Percentiles rank a stretch among this genome's conserved stretches.
These are phyloP conservation scores for Wilcoxina mikolae DNA, from an alignment of 495 filamentous ascomycete species.

Conservation along the genomic window DNA sequence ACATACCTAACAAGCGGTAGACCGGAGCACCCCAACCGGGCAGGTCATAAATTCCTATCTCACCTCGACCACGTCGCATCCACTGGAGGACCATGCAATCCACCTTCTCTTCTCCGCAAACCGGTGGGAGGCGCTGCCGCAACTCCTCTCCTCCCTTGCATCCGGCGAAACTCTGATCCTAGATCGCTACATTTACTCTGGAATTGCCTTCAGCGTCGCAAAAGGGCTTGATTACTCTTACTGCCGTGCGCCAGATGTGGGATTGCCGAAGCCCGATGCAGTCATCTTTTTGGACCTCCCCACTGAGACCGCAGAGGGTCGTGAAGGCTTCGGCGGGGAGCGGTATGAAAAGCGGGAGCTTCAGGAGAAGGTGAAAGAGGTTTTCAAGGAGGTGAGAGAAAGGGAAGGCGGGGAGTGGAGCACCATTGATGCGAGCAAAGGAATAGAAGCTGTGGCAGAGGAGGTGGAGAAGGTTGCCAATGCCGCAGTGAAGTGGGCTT, in stretches of 20 bases:
- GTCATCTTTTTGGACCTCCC: slow-evolving; percentile 76
- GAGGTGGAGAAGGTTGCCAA: slow-evolving; percentile 38
- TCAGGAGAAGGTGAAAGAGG: slow-evolving; percentile 60
- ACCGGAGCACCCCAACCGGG: slow-evolving; percentile 78
- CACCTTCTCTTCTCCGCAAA: slow-evolving; percentile 94
- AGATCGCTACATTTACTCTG: slow-evolving; percentile 88
- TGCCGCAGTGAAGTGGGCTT: slow-evolving; percentile 34
- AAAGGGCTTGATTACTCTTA: slow-evolving; percentile 75
- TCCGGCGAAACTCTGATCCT: slow-evolving; percentile 62
- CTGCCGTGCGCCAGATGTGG: slow-evolving; percentile 58
- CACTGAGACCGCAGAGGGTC: slow-evolving; percentile 50
- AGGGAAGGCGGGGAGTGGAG: slow-evolving; percentile 42
- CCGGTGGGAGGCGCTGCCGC: slow-evolving; percentile 58
- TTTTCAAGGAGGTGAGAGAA: slow-evolving; percentile 42
- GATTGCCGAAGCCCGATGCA: slow-evolving; percentile 73
- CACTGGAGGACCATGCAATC: slow-evolving; percentile 81
- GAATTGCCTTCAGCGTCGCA: slow-evolving; percentile 88
- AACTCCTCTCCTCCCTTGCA: slow-evolving; percentile 3
- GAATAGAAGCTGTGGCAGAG: slow-evolving; percentile 38
- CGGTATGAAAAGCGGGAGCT: slow-evolving; percentile 75
- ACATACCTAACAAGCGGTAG: slow-evolving; percentile 71
- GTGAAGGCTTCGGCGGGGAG: slow-evolving; percentile 78
- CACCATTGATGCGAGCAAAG: slow-evolving; percentile 39
- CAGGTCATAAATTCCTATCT: slow-evolving; percentile 82
- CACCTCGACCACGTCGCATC: slow-evolving; percentile 40